Percentiles rank a stretch among this genome's conserved stretches.
These are phyloP conservation scores for Terana coerulea DNA, from an alignment of 768 basidiomycete genomes.

Conservation along the genomic window DNA sequence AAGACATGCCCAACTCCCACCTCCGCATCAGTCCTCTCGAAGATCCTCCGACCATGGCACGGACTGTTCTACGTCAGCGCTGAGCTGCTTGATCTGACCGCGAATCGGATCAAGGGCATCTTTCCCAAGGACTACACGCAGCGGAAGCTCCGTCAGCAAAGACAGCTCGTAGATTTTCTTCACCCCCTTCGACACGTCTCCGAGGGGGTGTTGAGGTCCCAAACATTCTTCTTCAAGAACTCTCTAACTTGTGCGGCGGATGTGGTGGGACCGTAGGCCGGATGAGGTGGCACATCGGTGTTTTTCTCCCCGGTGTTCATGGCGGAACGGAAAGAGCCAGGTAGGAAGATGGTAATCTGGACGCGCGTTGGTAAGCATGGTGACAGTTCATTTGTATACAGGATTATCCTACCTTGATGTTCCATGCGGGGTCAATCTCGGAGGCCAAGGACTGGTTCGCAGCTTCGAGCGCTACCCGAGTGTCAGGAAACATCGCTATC, in stretches of 20 bases:
- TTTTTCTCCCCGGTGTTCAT: neutral
- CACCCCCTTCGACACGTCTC: slow-evolving; percentile 16
- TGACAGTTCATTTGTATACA: neutral
- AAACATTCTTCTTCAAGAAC: slow-evolving; percentile 40
- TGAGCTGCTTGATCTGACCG: slow-evolving; percentile 1
- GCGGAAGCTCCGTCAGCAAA: slow-evolving; percentile 11
- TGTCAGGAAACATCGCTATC: neutral
- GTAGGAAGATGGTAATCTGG: slow-evolving; percentile 19
- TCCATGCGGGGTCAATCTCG: slow-evolving; percentile 44
- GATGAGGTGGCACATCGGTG: slow-evolving; percentile 5
- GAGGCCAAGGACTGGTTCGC: slow-evolving; percentile 34
- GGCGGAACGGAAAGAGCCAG: slow-evolving; percentile 15
- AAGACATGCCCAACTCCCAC: too few relatives aligned
- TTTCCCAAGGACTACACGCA: slow-evolving; percentile 17
- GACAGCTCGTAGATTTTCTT: slow-evolving; percentile 15
- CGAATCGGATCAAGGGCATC: neutral
- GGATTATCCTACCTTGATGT: slow-evolving; percentile 35
- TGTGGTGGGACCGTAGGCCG: neutral
- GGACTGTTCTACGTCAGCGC: slow-evolving; percentile 13
- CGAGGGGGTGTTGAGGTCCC: neutral
- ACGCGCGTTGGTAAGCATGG: neutral
- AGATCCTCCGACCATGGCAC: slow-evolving; percentile 18
- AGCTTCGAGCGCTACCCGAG: slow-evolving; percentile 30
- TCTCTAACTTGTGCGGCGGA: neutral
- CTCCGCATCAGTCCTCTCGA: too few relatives aligned